Evolutionary conservation across 805 yeast species (phyloP).

Genomic region (Deakozyma indianensis): DNA sequence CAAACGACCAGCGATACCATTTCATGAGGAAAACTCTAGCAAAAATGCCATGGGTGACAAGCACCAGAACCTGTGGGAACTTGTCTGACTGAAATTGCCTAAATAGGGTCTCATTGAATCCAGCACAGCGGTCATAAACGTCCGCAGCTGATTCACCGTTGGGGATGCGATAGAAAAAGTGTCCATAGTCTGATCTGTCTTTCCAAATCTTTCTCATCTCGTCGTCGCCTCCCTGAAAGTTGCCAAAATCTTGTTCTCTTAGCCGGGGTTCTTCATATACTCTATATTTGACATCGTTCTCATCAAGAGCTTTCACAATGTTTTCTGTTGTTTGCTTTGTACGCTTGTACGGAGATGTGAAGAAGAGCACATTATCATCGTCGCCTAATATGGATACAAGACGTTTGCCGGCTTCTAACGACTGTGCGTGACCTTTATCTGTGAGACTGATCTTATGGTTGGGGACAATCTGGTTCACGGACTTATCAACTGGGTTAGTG

Average conservation of each 20-base stretch:
- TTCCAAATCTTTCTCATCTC: constrained; percentile 72
- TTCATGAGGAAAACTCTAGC: constrained; percentile 85
- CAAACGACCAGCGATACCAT: constrained; percentile 90
- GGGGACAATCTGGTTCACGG: constrained; percentile 62
- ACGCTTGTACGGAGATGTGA: constrained; percentile 75
- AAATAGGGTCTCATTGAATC: constrained; percentile 76
- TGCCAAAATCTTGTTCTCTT: constrained; percentile 93
- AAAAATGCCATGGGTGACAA: constrained; percentile 92
- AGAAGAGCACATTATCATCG: constrained; percentile 55
- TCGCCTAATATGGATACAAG: constrained; percentile 24
- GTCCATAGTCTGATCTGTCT: constrained; percentile 79
- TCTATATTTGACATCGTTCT: constrained; percentile 31
- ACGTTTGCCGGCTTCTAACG: constrained; percentile 21
- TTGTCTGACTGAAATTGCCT: constrained; percentile 56
- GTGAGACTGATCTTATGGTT: constrained; percentile 74
- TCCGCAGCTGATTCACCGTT: constrained; percentile 95
- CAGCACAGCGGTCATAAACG: constrained; percentile 81
- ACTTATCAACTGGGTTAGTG: constrained; percentile 40
- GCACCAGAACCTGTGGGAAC: constrained; percentile 68
- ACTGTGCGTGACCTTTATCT: constrained; percentile 41
- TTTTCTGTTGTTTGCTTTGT: constrained; percentile 76
- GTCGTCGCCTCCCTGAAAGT: constrained; percentile 59
- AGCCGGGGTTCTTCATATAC: constrained; percentile 80
- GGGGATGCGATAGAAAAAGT: constrained; percentile 78
- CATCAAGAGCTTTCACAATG: constrained; percentile 37